Conservation (phyloP, 2,329 filamentous ascomycete species). For the Allantophomopsis lycopodina region DNA sequence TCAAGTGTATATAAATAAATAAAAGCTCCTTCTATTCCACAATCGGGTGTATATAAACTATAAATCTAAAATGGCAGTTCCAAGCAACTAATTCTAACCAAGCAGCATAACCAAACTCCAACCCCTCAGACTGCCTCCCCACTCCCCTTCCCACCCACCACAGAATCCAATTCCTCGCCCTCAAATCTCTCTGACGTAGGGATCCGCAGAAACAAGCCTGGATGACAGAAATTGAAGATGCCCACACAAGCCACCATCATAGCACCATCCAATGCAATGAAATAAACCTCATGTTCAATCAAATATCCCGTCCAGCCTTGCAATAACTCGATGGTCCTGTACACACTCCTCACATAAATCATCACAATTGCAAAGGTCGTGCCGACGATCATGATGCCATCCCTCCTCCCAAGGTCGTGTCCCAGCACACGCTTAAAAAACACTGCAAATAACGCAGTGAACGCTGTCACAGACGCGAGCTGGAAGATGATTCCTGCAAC, state of each 20-base stretch:
- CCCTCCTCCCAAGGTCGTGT: conserved; percentile 11
- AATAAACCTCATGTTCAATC: conserved; percentile 24
- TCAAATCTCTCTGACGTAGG: no score
- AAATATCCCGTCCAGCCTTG: conserved; percentile 27
- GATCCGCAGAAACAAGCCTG: no score
- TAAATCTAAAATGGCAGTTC: no score
- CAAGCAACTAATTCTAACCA: no score
- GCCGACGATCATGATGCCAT: conserved; percentile 20
- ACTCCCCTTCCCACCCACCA: no score
- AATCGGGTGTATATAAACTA: no score
- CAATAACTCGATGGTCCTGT: conserved; percentile 30
- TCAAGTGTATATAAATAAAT: no score
- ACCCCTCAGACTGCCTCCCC: no score
- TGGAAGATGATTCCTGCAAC: conserved; percentile 23
- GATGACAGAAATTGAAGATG: conserved; percentile 5
- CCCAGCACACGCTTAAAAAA: conserved; percentile 10
- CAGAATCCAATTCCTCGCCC: no score
- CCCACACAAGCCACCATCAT: conserved; percentile 25
- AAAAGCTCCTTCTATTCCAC: no score
- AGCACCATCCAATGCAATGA: conserved; percentile 26
- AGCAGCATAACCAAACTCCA: no score
- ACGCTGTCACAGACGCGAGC: conserved; percentile 19
- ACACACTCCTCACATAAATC: conserved; percentile 28
- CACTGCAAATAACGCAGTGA: conserved; percentile 24
- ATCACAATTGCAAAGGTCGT: conserved; percentile 24